phyloP scores from a whole-genome alignment of 768 basidiomycete genomes.

The Rhodotorula graminis region DNA sequence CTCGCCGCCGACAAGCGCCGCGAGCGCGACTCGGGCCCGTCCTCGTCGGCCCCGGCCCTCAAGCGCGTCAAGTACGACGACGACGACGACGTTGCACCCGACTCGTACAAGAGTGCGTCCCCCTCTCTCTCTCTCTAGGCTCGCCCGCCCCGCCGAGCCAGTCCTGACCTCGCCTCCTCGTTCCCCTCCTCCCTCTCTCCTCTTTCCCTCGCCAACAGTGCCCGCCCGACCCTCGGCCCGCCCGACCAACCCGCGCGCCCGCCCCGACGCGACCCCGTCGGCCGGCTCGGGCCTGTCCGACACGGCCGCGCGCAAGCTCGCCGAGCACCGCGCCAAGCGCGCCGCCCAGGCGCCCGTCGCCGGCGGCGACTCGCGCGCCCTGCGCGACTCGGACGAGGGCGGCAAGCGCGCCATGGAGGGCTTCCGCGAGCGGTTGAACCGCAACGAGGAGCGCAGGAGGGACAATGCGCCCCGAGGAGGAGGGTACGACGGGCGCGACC shows the following conservation, averaged over 20 bases:
- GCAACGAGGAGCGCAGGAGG: conserved; percentile 49
- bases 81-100: conserved; percentile 50
- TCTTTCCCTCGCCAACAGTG: conserved; percentile 52
- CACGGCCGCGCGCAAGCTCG: conserved; percentile 62
- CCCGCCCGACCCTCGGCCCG: conserved; percentile 60
- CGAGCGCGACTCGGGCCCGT: conserved; percentile 27
- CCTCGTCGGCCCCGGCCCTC: conserved; percentile 44
- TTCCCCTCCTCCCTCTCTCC: too few species aligned
- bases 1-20: conserved; percentile 80
- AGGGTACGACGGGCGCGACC: conserved; percentile 45
- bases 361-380: conserved; percentile 50
- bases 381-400: conserved; percentile 23
- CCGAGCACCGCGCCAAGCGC: conserved; percentile 66
- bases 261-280: conserved; percentile 87
- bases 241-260: conserved; percentile 60
- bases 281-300: conserved; percentile 85
- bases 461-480: conserved; percentile 47
- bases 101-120: conserved; percentile 73
- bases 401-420: conserved; percentile 35
- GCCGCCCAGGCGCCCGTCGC: conserved; percentile 55
- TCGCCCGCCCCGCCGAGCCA: neutral
- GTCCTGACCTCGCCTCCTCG: neutral
- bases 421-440: conserved; percentile 86
- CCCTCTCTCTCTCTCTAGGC: neutral
- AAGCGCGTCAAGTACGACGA: conserved; percentile 66